Percentiles rank a stretch among this genome's conserved stretches.
phyloP scores from a whole-genome alignment of 768 basidiomycete species.

The Suillus decipiens region DNA sequence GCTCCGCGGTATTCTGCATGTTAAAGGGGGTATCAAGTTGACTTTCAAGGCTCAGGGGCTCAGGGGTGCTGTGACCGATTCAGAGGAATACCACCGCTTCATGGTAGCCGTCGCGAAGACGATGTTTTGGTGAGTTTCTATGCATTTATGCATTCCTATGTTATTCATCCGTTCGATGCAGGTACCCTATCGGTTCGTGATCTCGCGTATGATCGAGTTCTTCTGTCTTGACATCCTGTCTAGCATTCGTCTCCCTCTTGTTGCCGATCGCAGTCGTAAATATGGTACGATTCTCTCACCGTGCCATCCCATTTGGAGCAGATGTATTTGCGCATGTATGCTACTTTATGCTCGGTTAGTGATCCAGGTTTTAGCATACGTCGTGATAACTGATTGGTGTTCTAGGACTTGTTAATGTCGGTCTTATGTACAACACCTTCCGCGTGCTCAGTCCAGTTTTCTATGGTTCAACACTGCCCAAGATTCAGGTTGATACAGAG shows the following conservation, averaged over 20 bases:
- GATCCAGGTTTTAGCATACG: neutral
- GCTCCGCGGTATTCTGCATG: slow-evolving; percentile 55
- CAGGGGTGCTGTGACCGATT: slow-evolving; percentile 35
- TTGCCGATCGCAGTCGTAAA: slow-evolving; percentile 59
- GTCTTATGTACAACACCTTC: slow-evolving; percentile 70
- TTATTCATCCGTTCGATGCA: slow-evolving; percentile 25
- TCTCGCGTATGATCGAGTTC: neutral
- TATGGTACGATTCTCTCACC: slow-evolving; percentile 50
- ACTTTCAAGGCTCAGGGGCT: slow-evolving; percentile 49
- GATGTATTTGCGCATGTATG: slow-evolving; percentile 53
- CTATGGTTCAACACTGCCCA: slow-evolving; percentile 26
- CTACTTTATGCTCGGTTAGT: slow-evolving; percentile 57
- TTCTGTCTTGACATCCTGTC: slow-evolving; percentile 8
- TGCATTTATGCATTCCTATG: slow-evolving; percentile 6
- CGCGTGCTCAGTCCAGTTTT: slow-evolving; percentile 59
- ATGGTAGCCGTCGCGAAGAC: slow-evolving; percentile 61
- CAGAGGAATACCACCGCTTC: slow-evolving; percentile 59
- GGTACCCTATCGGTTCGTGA: slow-evolving; percentile 60
- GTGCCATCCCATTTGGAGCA: slow-evolving; percentile 44
- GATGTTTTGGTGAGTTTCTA: slow-evolving; percentile 64
- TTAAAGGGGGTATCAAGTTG: slow-evolving; percentile 53
- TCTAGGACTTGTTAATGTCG: slow-evolving; percentile 63
- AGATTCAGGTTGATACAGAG: slow-evolving; percentile 14
- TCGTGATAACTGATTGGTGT: neutral
- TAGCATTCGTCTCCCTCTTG: slow-evolving; percentile 61